Evolutionary conservation across 805 yeast species (phyloP).

Genomic region (Barnettozyma californica): DNA sequence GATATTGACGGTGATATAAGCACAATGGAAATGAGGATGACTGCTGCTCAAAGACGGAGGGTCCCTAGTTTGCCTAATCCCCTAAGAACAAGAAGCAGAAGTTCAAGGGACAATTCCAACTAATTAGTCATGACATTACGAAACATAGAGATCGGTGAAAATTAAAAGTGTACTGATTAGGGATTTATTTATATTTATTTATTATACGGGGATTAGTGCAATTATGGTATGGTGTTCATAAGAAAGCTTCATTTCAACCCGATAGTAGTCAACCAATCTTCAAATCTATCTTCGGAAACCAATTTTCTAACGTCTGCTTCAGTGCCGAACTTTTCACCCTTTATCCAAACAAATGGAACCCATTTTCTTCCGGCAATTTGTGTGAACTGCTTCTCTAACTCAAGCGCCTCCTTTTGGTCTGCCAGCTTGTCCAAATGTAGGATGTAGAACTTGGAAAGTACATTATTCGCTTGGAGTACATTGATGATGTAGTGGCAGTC

Average conservation of each 20-base stretch:
- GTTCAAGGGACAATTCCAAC: conserved; percentile 22
- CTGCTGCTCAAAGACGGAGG: conserved; percentile 25
- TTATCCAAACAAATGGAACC: conserved; percentile 65
- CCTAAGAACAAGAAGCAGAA: conserved; percentile 24
- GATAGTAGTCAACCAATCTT: conserved; percentile 18
- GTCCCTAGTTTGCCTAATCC: conserved; percentile 24
- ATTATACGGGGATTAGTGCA: not conserved
- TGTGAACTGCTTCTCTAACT: conserved; percentile 51
- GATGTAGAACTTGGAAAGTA: conserved; percentile 43
- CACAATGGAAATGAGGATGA: conserved; percentile 7
- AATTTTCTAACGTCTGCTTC: conserved; percentile 40
- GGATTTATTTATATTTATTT: not conserved
- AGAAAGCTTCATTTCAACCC: conserved; percentile 10
- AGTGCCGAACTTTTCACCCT: conserved; percentile 54
- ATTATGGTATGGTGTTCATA: too few species aligned
- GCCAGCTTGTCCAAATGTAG: conserved; percentile 55
- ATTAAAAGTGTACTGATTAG: not conserved
- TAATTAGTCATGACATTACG: too few species aligned
- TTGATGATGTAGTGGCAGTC: conserved; percentile 63
- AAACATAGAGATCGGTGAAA: too few species aligned
- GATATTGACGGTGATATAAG: not conserved
- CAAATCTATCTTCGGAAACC: conserved; percentile 22
- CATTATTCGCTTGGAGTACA: conserved; percentile 49
- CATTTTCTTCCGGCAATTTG: conserved; percentile 55
- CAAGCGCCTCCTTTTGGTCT: conserved; percentile 43